A percentile compares a stretch with the other conserved stretches of the same genome.
Evolutionary conservation across 495 filamentous ascomycete genomes (phyloP).

Genomic region (Trichodelitschia bisporula): DNA sequence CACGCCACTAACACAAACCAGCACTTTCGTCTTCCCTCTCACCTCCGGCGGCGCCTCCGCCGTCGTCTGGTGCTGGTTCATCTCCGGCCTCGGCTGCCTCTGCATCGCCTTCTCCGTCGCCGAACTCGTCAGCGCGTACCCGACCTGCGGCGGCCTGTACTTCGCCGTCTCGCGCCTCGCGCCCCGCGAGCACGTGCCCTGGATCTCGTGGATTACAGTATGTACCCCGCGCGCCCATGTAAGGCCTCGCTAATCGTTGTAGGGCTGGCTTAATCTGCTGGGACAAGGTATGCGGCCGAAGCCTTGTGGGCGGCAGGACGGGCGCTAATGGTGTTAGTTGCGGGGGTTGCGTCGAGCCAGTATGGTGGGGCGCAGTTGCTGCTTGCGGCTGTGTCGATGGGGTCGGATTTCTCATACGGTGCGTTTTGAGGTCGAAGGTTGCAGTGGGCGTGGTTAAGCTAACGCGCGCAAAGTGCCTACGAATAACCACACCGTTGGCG

Average conservation of each 20-base stretch:
- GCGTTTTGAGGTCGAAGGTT: too few species aligned
- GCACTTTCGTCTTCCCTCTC: slow-evolving; percentile 16
- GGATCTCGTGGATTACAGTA: slow-evolving; percentile 15
- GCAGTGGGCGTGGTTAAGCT: too few species aligned
- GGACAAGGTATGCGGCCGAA: too few species aligned
- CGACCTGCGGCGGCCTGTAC: slow-evolving; percentile 30
- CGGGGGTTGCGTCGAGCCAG: slow-evolving; percentile 34
- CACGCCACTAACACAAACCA: too few species aligned
- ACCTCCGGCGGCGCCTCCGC: slow-evolving; percentile 32
- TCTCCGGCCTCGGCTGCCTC: slow-evolving; percentile 36
- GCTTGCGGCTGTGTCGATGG: slow-evolving; percentile 35
- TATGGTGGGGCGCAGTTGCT: slow-evolving; percentile 38
- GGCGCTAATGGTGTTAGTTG: too few species aligned
- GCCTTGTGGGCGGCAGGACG: too few species aligned
- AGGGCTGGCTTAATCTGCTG: slow-evolving; percentile 36
- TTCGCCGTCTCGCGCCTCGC: slow-evolving; percentile 22
- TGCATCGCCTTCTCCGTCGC: slow-evolving; percentile 33
- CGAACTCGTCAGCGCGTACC: slow-evolving; percentile 33
- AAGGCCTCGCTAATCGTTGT: too few species aligned
- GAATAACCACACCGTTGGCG: slow-evolving; percentile 26
- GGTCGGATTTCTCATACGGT: slow-evolving; percentile 29
- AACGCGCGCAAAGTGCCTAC: too few species aligned
- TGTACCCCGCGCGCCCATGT: too few species aligned
- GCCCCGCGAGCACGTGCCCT: slow-evolving; percentile 15
- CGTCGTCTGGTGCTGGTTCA: slow-evolving; percentile 39